phyloP scores from a whole-genome alignment of 768 basidiomycete genomes.

The Russula virescens region DNA sequence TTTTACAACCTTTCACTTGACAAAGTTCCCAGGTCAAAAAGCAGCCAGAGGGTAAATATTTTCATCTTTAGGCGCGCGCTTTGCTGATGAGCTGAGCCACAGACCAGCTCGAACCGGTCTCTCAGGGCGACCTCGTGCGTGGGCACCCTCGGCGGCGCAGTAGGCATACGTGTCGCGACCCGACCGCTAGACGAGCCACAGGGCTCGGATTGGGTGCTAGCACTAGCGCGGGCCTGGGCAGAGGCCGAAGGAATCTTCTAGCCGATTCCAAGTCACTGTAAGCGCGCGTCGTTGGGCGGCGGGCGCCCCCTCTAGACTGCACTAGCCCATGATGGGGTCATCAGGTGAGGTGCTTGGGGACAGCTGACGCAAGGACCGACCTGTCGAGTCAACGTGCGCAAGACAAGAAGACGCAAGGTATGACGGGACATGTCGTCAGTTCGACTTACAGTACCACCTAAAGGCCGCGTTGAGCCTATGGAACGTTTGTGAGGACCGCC shows the following conservation, averaged over 20 bases:
- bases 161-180: not conserved
- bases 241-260: not conserved
- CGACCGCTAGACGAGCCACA: not conserved
- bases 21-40: too few species aligned
- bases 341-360: not conserved
- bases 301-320: slow-evolving; percentile 3
- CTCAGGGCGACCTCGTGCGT: not conserved
- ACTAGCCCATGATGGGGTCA: slow-evolving; percentile 8
- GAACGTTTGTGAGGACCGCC: not conserved
- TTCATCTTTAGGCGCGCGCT: not conserved
- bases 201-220: not conserved
- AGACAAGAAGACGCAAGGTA: too few species aligned
- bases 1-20: too few species aligned
- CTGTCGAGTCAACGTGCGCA: not conserved
- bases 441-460: not conserved
- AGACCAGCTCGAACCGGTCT: slow-evolving; percentile 10
- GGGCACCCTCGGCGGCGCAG: not conserved
- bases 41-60: not conserved
- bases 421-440: not conserved
- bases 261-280: not conserved
- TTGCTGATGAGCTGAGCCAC: not conserved
- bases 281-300: not conserved
- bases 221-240: not conserved
- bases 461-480: not conserved
- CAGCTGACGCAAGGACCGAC: slow-evolving; percentile 6